Base-by-base conservation (phyloP, 345 rosid genomes). In the Erucastrum elatum region DNA sequence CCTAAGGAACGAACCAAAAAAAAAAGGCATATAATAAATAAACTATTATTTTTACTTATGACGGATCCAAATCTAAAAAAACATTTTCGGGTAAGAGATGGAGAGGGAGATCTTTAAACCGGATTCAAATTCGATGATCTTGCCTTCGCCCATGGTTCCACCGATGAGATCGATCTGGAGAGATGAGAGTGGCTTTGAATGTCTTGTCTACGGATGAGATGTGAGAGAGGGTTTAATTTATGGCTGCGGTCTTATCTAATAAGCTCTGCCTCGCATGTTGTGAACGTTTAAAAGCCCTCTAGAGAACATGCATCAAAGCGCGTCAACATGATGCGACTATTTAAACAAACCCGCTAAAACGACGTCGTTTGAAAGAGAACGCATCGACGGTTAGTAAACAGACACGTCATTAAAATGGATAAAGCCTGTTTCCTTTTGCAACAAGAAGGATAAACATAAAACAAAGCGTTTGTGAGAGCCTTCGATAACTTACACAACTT, bases 361-460 rank as follows among this genome's bases (percentile, higher is more conserved):
- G 21, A 21, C 21, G 21, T 21, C 21, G 21, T 21, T 21, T 21
- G 21, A 21, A 21, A 21, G 21, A 21, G 21, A 21, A 21, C 21
- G 21, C 21, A 21, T 21, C 21, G 21, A 21, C 21, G 21, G 21
- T 21, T 21, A 21, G 21, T 21, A 21, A 21, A 21, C 21, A 21
- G 21, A 21, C 21, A 21, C 21, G 21, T 21, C 21, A 21, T 21
- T 21, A 21, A 21, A 21, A 21, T n/a, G 51, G 51, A 44, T 10
- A 10, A 3, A 44, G n/a, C 51, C 0, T 10, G 5, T 10, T 11
- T 11, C 51, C 51, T n/a, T 11, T 44, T 44, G 51, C n/a, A 44
- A 44, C 51, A 44, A 64, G 12, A 55, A 16, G 62, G 46, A 79
- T 79, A 79, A 41, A 39, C 17, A 66, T 39, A 11, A 39, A 13